Evolutionary conservation across 352 stramenopile genomes (phyloP), one percentile per base, ranked within the genome.

Genomic region (Globisporangium acanthophoron): DNA sequence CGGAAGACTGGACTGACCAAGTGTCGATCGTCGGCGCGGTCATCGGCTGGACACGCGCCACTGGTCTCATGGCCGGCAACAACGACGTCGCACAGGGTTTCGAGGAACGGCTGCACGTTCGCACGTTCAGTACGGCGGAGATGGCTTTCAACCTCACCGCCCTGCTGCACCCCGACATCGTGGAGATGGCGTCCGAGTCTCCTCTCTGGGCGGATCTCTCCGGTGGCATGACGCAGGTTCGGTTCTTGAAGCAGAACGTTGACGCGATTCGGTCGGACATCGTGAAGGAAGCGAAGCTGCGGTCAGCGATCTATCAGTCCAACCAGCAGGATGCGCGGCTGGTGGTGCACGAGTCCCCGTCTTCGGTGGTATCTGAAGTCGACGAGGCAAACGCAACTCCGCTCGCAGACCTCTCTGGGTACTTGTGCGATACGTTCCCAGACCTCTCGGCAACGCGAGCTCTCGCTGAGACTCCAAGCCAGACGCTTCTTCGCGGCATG

Each of bases 131-230:
- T 56, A 90, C 81, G 11, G 80, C 70, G 20, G 82, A 96, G 69
- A 96, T 94, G 80, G 86, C 81, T n/a, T 95, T 95, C 67, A 94
- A 95, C 72, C 52, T 96, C 27, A 87, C 78, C 24, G 85, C 78
- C 0, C 65, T 95, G 55, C 74, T 96, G 73, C 85, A 95, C 52
- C 85, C 84, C 7, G 80, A 55, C 50, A 80, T 96, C 40, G 87
- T 90, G 0, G 71, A 90, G 50, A 76, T 71, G 51, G 87, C 87
- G 0, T 77, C 78, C 0, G 73, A 96, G 43, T 67, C 75, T 18
- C 85, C 85, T 8, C 61, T 96, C 12, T 92, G 84, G 66, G 85
- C 83, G 0, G 86, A 95, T 52, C 69, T 96, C 8, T 89, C 79
- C 4, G 85, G 87, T 59, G 85, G 82, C 31, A 90, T 92, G 80